phyloP scores from a whole-genome alignment of 306 rosid genomes.

The Vigna unguiculata region DNA sequence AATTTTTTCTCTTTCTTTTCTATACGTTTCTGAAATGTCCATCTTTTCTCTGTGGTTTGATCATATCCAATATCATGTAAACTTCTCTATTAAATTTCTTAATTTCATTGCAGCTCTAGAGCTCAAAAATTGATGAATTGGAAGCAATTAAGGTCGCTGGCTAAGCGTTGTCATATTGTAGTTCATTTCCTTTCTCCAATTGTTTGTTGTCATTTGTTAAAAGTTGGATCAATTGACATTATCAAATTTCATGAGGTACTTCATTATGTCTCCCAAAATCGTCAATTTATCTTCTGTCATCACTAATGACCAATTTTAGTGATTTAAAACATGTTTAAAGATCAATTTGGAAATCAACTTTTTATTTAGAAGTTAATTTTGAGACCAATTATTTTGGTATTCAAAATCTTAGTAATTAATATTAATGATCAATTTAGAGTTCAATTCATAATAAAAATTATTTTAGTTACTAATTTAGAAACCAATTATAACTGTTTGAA shows the following conservation, averaged over 20 bases:
- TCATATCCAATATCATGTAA: slow-evolving; percentile 2
- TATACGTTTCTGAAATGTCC: slow-evolving; percentile 23
- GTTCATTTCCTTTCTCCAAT: slow-evolving; percentile 66
- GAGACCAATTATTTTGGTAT: no score
- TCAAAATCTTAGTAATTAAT: no score
- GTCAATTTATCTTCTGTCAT: not conserved
- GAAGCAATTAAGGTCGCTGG: slow-evolving; percentile 91
- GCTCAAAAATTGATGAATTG: slow-evolving; percentile 87
- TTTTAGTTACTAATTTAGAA: no score
- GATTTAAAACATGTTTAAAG: no score
- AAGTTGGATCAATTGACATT: slow-evolving; percentile 67
- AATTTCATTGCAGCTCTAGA: slow-evolving; percentile 74
- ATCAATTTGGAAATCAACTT: no score
- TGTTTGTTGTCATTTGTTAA: slow-evolving; percentile 64
- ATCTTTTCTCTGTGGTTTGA: slow-evolving; percentile 33
- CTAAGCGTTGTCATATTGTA: slow-evolving; percentile 56
- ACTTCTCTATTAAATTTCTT: slow-evolving; percentile 37
- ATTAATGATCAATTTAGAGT: no score
- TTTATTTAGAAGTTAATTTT: no score
- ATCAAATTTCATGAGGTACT: slow-evolving; percentile 78
- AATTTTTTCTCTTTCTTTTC: not conserved
- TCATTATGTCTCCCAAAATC: slow-evolving; percentile 31
- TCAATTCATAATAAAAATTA: no score
- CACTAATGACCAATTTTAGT: no score
- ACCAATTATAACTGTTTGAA: no score